Evolutionary conservation across 2,329 filamentous ascomycete species (phyloP), one percentile per base, ranked within the genome.

Genomic region (Aspergillus fumigatiaffinis): DNA sequence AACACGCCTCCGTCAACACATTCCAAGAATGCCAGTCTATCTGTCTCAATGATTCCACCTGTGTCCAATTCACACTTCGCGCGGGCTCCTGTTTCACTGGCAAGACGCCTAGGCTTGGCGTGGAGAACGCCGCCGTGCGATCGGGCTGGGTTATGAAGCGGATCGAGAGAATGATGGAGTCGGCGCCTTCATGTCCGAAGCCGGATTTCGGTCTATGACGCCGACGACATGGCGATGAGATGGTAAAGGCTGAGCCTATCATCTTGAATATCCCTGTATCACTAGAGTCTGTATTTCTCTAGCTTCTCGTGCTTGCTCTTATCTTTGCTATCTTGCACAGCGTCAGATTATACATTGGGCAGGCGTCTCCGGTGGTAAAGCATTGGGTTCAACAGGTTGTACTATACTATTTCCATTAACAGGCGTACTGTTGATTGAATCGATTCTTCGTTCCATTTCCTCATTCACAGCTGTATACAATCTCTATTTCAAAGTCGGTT

Each of bases 101-200:
- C 29, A 59, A 59, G 5, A 69, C 62, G 1, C 72, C 73, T 5
- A 67, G 67, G 28, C 62, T 75, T 21, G 73, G 73, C 4, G 54
- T 62, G n/a, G 28, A 59, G 4, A 63, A 57, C 14, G 48, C 63
- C 7, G 62, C 64, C 2, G 60, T 64, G 2, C 61, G 62, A 17
- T 74, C 72, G 0, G 73, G 72, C 1, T 75, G 73, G 72, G 53
- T 70, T 10, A 60, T 67, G 21, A 63, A 57, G 26, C 66, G 70
- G 14, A 67, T 75, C 44, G 66, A 67, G 26, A 55, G 58, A 6
- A 64, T 71, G 65, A 60, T 70, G 55, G 60, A 65, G 28, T 51
- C 62, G n/a, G 70, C 63, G 17, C 68, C 69, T 6, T 46, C 63
- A 35, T 73, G 71, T 56, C 50, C 59, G 52, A 59, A 51, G 29